Evolutionary conservation across 202 grass and related monocot species (phyloP), one percentile per base, ranked within the genome.

Genomic region (Dendrocalamus latiflorus): DNA sequence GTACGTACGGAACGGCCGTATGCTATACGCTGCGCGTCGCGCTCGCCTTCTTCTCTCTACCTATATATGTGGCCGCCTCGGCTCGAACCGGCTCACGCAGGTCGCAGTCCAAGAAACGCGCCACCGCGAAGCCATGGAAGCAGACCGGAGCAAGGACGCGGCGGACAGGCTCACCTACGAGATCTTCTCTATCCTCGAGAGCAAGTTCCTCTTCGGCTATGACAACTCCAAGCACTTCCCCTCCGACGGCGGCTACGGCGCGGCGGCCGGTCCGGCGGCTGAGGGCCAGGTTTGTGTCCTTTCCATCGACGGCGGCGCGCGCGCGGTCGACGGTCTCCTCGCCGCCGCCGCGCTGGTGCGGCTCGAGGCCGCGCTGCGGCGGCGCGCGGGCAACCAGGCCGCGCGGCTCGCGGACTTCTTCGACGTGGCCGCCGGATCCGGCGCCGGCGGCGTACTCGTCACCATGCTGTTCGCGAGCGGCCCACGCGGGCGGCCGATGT

Each of bases 101-200:
- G n/a, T 57, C n/a, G 54, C n/a, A 24, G 54, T 24, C 47, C n/a
- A 41, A 18, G 47, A 26, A 22, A 14, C 45, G 61, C 62, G 77
- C 77, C 77, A n/a, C 49, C 13, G 36, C 22, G 1, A 69, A 61
- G 24, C 13, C 1, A 30, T 3, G 20, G 80, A 76, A 28, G 33
- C 33, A 4, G 77, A 68, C 34, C 34, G 17, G 21, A 9, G n/a
- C 21, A 71, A 71, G 53, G 66, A 60, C 48, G 47, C 58, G 49
- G 57, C 26, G 41, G 91, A 98, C 91, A 99, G 89, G 81, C 89
- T 99, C 33, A 99, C 87, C 41, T 99, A 99, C 73, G 93, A 99
- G 83, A 99, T 99, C 54, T 99, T 99, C 85, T 99, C 96, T 49
- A 90, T 99, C 60, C 91, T 99, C 1, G 96, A 99, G 90, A 95